Conservation (phyloP, 106 monocot genomes). For the Acanthochlamys bracteata region DNA sequence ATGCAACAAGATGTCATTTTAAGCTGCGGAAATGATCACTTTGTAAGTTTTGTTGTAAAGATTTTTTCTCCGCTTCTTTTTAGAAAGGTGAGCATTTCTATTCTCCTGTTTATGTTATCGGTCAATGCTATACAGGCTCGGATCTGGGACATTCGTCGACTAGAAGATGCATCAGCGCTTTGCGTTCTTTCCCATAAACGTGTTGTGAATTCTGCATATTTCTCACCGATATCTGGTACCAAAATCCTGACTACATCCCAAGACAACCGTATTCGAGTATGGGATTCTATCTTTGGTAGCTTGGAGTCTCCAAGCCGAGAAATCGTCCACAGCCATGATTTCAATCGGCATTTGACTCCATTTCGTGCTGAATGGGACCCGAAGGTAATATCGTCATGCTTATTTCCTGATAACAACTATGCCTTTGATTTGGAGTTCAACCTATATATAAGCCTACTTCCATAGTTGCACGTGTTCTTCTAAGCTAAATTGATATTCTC, state of each 20-base stretch:
- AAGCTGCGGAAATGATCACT: constrained; percentile 96
- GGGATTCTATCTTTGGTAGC: constrained; percentile 88
- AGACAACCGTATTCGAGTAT: constrained; percentile 88
- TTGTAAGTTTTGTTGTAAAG: constrained; percentile 48
- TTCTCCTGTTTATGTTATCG: no score
- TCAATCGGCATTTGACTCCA: constrained; percentile 84
- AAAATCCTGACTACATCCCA: constrained; percentile 83
- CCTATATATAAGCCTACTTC: no score
- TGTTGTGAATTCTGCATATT: constrained; percentile 88
- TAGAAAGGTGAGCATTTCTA: no score
- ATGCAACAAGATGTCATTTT: constrained; percentile 69
- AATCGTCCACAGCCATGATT: constrained; percentile 94
- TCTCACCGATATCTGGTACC: constrained; percentile 64
- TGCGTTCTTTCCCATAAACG: constrained; percentile 63
- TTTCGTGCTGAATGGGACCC: constrained; percentile 98
- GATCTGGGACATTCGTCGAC: constrained; percentile 73
- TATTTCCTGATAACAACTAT: no score
- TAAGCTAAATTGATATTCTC: no score
- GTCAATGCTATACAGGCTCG: constrained; percentile 64
- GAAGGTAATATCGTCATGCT: constrained; percentile 44
- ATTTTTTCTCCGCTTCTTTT: no score
- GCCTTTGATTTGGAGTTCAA: no score
- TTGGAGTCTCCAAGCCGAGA: constrained; percentile 69
- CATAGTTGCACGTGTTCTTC: no score
- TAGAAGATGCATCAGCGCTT: constrained; percentile 48